Evolutionary conservation across 1,284 basidiomycete species (phyloP), one percentile per base, ranked within the genome.

Genomic region (Sporisorium reilianum): DNA sequence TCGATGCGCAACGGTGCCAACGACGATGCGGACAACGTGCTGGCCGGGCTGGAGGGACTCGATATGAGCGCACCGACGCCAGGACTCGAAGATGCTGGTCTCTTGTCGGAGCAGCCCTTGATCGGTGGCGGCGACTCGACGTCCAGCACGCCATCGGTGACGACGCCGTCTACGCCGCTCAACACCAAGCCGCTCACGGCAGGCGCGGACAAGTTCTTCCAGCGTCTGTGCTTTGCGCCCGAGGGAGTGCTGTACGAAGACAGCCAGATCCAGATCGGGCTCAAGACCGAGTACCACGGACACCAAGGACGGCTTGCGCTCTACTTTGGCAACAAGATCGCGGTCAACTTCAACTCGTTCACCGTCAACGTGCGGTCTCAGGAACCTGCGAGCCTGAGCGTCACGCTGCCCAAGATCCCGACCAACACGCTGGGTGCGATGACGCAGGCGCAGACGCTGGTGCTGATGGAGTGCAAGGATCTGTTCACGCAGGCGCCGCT

Each of bases 161-260:
- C 70, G 5, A 64, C 72, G 7, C 61, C 70, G 6, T 58, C 69
- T 9, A 59, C 75, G 12, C 60, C 68, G 22, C 55, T 49, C 41
- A 49, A 16, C 41, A 55, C 53, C 18, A 55, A 55, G 18, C 44
- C 56, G 20, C 56, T 77, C 42, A 81, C 82, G 3, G 83, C 84
- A 20, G 85, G 85, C 5, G 74, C 77, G 22, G 85, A 92, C 54
- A 78, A 87, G 79, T 95, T 93, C 93, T 93, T 93, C 80, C 91
- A 93, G 75, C 93, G 94, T 71, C 88, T 98, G 32, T 90, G 89
- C 2, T 94, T 91, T 85, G 88, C 87, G 34, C 85, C 89, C 23
- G 96, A 99, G 75, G 97, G 97, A 49, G 91, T 99, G 25, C 88
- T 99, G 18, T 99, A 93, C 86, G 97, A 99, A 68, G 97, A 99